A percentile compares a stretch with the other conserved stretches of the same genome.
Evolutionary conservation across 345 rosid genomes (phyloP).

Genomic region (Cochlearia excelsa): DNA sequence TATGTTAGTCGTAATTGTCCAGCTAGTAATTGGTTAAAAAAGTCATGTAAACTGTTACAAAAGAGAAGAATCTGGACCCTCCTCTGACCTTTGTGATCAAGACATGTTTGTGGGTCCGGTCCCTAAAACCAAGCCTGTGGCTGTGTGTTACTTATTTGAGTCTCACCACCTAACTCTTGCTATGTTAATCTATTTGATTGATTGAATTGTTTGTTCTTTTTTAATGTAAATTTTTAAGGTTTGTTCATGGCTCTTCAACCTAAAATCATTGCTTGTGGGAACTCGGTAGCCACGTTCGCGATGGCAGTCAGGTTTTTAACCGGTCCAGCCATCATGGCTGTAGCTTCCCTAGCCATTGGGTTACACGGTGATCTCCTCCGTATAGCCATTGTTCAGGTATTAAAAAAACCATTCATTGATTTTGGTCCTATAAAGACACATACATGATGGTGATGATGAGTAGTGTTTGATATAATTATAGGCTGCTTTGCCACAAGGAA

Average conservation of each 20-base stretch:
- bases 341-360: conserved; percentile 76
- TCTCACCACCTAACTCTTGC: conserved; percentile 25
- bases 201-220: background rate
- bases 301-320: conserved; percentile 93
- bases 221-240: conserved; percentile 42
- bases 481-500: conserved; percentile 90
- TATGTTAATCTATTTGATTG: background rate
- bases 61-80: conserved; percentile 23
- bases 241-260: conserved; percentile 99
- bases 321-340: conserved; percentile 94
- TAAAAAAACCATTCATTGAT: too few species aligned
- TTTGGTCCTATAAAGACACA: background rate
- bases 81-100: too few species aligned
- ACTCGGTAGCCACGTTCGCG: conserved; percentile 71
- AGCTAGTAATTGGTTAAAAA: conserved; percentile 32
- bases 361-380: conserved; percentile 81
- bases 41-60: conserved; percentile 30
- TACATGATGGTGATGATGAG: background rate
- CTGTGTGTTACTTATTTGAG: conserved; percentile 24
- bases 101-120: conserved; percentile 34
- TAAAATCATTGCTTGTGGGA: conserved; percentile 96
- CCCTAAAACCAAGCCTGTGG: conserved; percentile 23
- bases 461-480: conserved; percentile 15
- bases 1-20: conserved; percentile 26
- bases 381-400: conserved; percentile 90